Evolutionary conservation across 768 basidiomycete genomes (phyloP).

Genomic region (Austroboletus eburneus): DNA sequence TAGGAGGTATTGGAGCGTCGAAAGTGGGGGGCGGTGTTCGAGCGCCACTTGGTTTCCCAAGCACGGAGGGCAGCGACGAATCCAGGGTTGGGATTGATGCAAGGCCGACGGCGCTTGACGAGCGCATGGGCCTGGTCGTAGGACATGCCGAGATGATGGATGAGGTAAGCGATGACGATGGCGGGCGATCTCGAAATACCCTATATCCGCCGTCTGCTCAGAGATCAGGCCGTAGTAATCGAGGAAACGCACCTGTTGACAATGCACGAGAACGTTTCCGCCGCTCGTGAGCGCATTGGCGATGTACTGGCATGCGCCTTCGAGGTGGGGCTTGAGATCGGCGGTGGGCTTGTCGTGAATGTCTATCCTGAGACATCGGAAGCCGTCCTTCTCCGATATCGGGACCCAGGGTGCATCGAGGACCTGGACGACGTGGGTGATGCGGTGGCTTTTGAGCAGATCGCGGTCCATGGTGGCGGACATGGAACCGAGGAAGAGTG

Average conservation of each 20-base stretch:
- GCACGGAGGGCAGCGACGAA: slow-evolving; percentile 59
- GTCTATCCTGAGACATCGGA: slow-evolving; percentile 59
- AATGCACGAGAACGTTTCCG: slow-evolving; percentile 70
- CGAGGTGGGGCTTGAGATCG: slow-evolving; percentile 65
- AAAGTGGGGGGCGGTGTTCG: slow-evolving; percentile 20
- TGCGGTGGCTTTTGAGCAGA: slow-evolving; percentile 45
- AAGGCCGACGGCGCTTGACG: slow-evolving; percentile 62
- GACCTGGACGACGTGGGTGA: slow-evolving; percentile 62
- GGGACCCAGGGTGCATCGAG: slow-evolving; percentile 65
- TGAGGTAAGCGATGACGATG: slow-evolving; percentile 79
- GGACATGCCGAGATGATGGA: slow-evolving; percentile 67
- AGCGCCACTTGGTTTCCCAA: slow-evolving; percentile 45
- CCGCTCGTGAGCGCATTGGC: slow-evolving; percentile 57
- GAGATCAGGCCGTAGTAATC: no score
- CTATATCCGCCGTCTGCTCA: no score
- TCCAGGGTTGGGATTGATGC: slow-evolving; percentile 74
- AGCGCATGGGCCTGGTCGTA: slow-evolving; percentile 61
- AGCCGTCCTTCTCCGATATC: slow-evolving; percentile 39
- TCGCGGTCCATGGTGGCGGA: slow-evolving; percentile 54
- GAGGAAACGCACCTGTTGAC: slow-evolving; percentile 73
- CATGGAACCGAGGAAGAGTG: slow-evolving; percentile 68
- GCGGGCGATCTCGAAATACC: slow-evolving; percentile 76
- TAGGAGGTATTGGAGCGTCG: slow-evolving; percentile 30
- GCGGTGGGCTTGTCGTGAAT: slow-evolving; percentile 59
- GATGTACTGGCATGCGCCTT: slow-evolving; percentile 64